Evolutionary conservation across 2,329 filamentous ascomycete genomes (phyloP).

Genomic region (Penicillium occitanis): DNA sequence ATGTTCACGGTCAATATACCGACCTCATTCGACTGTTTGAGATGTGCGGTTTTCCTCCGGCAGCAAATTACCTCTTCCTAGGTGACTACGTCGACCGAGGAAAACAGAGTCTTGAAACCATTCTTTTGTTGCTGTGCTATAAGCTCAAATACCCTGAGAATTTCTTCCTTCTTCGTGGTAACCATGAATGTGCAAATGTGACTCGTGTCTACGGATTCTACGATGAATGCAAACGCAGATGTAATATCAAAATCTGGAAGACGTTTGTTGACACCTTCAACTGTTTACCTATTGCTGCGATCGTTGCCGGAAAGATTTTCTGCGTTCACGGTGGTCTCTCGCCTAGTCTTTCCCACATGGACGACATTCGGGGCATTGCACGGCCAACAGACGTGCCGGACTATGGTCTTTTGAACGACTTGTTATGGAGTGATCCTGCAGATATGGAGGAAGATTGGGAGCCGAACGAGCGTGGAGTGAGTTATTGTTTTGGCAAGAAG

Average conservation of each 20-base stretch:
- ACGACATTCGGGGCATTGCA: constrained; percentile 94
- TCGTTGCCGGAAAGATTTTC: constrained; percentile 96
- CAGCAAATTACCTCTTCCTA: constrained; percentile 87
- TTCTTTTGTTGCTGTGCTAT: constrained; percentile 88
- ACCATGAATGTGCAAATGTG: constrained; percentile 96
- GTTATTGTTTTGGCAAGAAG: constrained; percentile 97
- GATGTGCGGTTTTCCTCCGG: constrained; percentile 95
- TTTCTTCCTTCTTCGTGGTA: constrained; percentile 91
- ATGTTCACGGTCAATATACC: constrained; percentile 95
- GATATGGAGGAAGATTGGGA: constrained; percentile 99
- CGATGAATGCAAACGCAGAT: constrained; percentile 94
- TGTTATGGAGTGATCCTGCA: constrained; percentile 95
- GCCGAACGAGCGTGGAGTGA: constrained; percentile 92
- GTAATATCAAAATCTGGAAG: constrained; percentile 98
- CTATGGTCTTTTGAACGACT: constrained; percentile 90
- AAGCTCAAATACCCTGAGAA: constrained; percentile 97
- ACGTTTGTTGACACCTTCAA: constrained; percentile 97
- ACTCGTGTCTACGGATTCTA: constrained; percentile 97
- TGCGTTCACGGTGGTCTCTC: constrained; percentile 95
- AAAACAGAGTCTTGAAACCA: constrained; percentile 94
- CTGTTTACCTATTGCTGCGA: constrained; percentile 90
- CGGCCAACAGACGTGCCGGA: constrained; percentile 96
- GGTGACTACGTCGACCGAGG: constrained; percentile 96
- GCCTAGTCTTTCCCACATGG: constrained; percentile 91
- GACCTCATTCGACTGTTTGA: constrained; percentile 96